Conservation (phyloP, 2,329 filamentous ascomycete genomes). For the Calonectria fujianensis region DNA sequence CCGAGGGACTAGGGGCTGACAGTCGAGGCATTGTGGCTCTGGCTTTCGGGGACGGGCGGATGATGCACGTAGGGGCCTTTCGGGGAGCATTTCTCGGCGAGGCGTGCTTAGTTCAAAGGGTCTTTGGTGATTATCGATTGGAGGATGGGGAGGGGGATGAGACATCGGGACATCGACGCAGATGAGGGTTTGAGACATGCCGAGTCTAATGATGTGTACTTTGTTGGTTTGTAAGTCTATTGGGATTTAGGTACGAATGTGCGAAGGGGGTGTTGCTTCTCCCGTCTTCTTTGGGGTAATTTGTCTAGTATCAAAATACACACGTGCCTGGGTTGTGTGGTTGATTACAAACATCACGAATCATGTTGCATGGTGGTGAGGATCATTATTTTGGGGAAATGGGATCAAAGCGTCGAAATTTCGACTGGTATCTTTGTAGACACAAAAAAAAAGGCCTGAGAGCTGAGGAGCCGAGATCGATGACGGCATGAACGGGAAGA, state of each 20-base stretch:
- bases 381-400: constrained; percentile 3
- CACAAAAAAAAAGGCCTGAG: not conserved
- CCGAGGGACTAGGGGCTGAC: not conserved
- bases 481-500: constrained; percentile 19
- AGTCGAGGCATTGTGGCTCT: constrained; percentile 16
- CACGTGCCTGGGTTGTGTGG: not conserved
- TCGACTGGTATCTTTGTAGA: not conserved
- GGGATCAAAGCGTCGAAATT: not conserved
- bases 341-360: constrained; percentile 6
- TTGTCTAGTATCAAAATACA: constrained; percentile 18
- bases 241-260: not conserved
- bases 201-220: not conserved
- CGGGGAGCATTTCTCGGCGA: not conserved
- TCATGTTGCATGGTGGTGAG: constrained; percentile 1
- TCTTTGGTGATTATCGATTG: constrained; percentile 2
- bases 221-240: constrained; percentile 2
- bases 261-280: not conserved
- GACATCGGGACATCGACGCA: constrained; percentile 20
- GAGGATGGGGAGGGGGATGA: constrained; percentile 12
- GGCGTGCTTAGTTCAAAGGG: constrained; percentile 8
- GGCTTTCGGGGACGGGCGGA: not conserved
- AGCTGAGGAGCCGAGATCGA: constrained; percentile 13
- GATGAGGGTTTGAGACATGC: constrained; percentile 26
- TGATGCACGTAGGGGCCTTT: not conserved
- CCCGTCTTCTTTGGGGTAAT: not conserved